Percentiles rank a stretch among this genome's conserved stretches.
Evolutionary conservation across 2,329 filamentous ascomycete genomes (phyloP).

Genomic region (Tolypocladium cylindrosporum): DNA sequence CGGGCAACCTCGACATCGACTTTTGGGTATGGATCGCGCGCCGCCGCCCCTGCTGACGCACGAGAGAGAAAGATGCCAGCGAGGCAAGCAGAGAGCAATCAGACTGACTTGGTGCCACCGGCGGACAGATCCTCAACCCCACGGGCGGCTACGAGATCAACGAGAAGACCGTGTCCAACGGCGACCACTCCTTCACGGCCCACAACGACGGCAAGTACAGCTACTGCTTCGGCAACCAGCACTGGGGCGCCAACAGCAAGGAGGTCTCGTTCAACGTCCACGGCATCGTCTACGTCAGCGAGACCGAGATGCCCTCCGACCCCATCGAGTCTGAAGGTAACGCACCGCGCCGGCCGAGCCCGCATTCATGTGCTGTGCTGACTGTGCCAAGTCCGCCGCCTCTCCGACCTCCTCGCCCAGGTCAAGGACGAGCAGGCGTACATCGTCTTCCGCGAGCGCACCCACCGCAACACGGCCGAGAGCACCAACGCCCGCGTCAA

Average conservation of each 20-base stretch:
- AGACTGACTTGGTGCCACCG: neutral
- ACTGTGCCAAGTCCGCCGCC: slow-evolving; percentile 53
- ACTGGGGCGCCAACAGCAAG: slow-evolving; percentile 92
- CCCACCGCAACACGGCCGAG: slow-evolving; percentile 96
- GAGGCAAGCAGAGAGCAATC: neutral
- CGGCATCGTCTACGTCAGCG: slow-evolving; percentile 93
- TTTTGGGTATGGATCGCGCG: slow-evolving; percentile 67
- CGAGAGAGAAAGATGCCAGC: neutral
- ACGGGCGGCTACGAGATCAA: slow-evolving; percentile 64
- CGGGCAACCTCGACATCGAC: slow-evolving; percentile 91
- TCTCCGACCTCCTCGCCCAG: slow-evolving; percentile 78
- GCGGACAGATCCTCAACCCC: slow-evolving; percentile 65
- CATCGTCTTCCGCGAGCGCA: slow-evolving; percentile 89
- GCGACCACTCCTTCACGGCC: slow-evolving; percentile 88
- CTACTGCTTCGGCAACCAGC: slow-evolving; percentile 99
- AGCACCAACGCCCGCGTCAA: slow-evolving; percentile 96
- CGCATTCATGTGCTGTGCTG: neutral
- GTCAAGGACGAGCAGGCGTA: slow-evolving; percentile 98
- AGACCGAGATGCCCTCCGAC: slow-evolving; percentile 73
- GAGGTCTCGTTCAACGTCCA: slow-evolving; percentile 99
- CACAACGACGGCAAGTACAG: slow-evolving; percentile 76
- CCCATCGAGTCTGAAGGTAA: slow-evolving; percentile 84
- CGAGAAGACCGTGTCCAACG: slow-evolving; percentile 73
- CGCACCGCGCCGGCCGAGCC: slow-evolving; percentile 6
- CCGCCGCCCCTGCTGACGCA: neutral